Conservation (phyloP, 352 stramenopile species). For the Pythium rhizo-oryzae region DNA sequence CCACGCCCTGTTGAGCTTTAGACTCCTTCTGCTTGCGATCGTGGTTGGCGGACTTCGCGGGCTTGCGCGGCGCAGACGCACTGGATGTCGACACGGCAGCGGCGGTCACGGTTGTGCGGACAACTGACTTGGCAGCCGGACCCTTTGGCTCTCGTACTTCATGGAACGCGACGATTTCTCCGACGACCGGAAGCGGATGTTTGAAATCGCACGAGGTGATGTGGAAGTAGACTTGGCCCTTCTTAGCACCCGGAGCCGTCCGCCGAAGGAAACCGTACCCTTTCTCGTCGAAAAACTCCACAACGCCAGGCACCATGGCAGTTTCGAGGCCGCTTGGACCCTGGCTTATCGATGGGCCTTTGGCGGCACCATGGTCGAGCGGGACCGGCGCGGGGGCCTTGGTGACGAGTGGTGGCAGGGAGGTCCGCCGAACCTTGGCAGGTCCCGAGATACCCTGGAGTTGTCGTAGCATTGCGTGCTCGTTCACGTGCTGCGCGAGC, state of each 20-base stretch:
- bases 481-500: not conserved
- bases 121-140: not conserved
- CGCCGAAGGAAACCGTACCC: constrained; percentile 3
- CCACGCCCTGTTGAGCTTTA: not conserved
- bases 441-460: not conserved
- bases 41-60: no score
- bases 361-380: not conserved
- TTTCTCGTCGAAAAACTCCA: constrained; percentile 1
- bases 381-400: not conserved
- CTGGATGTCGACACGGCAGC: not conserved
- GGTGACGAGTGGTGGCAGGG: not conserved
- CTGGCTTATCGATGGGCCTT: not conserved
- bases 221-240: not conserved
- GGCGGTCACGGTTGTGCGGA: not conserved
- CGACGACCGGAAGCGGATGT: not conserved
- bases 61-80: no score
- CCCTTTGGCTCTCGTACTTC: constrained; percentile 1
- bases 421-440: not conserved
- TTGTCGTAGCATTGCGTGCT: not conserved
- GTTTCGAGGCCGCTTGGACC: not conserved
- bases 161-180: constrained; percentile 1
- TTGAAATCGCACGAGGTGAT: constrained; percentile 5
- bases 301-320: not conserved
- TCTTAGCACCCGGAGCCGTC: not conserved
- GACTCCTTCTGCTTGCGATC: no score